phyloP scores from a whole-genome alignment of 73 alveolate species.

The Paraurostyla sp. region DNA sequence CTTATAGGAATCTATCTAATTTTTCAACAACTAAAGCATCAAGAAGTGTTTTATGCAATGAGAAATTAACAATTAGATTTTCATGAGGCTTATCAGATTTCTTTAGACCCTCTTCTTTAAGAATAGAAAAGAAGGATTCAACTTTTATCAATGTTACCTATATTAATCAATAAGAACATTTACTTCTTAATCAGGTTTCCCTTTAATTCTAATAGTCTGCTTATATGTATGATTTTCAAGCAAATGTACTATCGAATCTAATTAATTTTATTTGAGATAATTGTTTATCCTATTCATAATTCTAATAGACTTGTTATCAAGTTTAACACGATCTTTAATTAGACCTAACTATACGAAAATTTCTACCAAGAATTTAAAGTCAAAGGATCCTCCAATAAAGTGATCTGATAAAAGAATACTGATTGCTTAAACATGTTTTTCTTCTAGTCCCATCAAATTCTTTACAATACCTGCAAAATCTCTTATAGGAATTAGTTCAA shows the following conservation, averaged over 20 bases:
- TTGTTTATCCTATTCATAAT: background rate
- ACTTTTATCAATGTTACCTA: conserved; percentile 6
- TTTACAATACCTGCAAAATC: background rate
- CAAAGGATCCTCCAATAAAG: conserved; percentile 27
- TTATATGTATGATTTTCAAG: background rate
- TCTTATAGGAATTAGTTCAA: conserved; percentile 29
- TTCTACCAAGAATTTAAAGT: conserved; percentile 31
- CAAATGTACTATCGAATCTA: background rate
- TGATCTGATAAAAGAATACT: conserved; percentile 39
- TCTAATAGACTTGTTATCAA: conserved; percentile 26
- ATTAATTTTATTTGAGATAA: background rate
- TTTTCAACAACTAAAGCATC: background rate
- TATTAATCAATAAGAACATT: background rate
- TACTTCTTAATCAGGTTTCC: conserved; percentile 31
- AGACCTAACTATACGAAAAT: conserved; percentile 15
- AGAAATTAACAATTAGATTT: background rate
- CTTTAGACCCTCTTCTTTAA: background rate
- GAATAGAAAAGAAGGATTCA: background rate
- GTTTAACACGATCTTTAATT: background rate
- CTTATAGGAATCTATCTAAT: background rate
- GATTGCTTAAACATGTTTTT: conserved; percentile 32
- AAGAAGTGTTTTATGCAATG: background rate
- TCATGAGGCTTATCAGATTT: background rate
- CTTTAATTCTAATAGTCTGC: conserved; percentile 35
- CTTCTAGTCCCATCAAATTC: background rate